Evolutionary conservation across 106 monocot genomes (phyloP), one percentile per base, ranked within the genome.

Genomic region (Cymbidium sinense): DNA sequence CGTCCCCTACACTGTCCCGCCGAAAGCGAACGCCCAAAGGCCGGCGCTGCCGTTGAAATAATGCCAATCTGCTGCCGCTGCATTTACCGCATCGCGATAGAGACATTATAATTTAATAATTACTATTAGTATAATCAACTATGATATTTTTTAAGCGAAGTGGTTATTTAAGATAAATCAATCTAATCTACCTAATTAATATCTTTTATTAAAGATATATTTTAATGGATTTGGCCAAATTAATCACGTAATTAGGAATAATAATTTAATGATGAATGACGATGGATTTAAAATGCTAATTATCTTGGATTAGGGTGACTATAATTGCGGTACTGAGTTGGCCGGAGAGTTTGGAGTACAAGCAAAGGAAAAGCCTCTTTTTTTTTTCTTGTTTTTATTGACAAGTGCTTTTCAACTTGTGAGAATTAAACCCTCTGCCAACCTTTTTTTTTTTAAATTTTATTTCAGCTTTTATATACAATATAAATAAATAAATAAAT

Each of bases 21-120:
- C 71, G 71, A 71, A 71, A 71, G 71, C 71, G 36, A 71, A 36
- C 6, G n/a, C 18, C 37, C 15, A 17, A 69, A 31, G 69, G 69
- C 69, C 69, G 69, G 69, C 69, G 69, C 69, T 17, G 69, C 2
- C 69, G 33, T 69, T 69, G 69, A 69, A 29, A 69, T 28, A 7
- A 64, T 7, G 29, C 64, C 28, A 27, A 27, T 64, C 64, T 30
- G 64, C 7, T 9, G 64, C 7, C 23, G n/a, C n/a, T n/a, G 2
- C 31, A 33, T 69, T 61, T 69, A 69, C 31, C 67, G 33, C 67
- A 30, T 69, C 4, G 0, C 0, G 31, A 69, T 69, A 15, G 67
- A 33, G 30, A 47, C 47, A 33, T 5, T 61, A 61, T 27, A 9
- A 31, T 69, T 69, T 3, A 36, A 37, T 7, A 71, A 71, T 36